Evolutionary conservation across 495 filamentous ascomycete genomes (phyloP).

Genomic region (Penicillium pancosmium): DNA sequence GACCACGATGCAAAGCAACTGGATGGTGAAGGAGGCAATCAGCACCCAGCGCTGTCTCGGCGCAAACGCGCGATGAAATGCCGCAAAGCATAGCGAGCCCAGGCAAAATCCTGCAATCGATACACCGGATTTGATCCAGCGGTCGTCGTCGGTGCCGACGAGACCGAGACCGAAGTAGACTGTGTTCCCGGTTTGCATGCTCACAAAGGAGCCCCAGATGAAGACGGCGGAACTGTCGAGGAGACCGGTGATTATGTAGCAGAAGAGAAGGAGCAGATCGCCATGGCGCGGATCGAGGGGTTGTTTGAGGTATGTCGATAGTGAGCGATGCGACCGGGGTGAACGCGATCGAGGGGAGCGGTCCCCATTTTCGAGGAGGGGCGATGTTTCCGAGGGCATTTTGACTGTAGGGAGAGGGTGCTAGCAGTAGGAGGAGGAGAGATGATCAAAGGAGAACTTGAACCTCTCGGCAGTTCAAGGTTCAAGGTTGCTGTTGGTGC

Average conservation of each 20-base stretch:
- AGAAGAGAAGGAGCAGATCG: slow-evolving; percentile 64
- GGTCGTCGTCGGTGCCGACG: slow-evolving; percentile 42
- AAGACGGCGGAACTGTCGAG: slow-evolving; percentile 72
- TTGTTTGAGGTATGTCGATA: not conserved
- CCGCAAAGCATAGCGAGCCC: slow-evolving; percentile 65
- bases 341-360: not conserved
- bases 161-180: slow-evolving; percentile 73
- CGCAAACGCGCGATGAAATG: slow-evolving; percentile 60
- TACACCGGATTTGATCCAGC: slow-evolving; percentile 65
- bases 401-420: not conserved
- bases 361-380: not conserved
- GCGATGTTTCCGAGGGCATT: not conserved
- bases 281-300: slow-evolving; percentile 54
- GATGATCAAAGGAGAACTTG: not conserved
- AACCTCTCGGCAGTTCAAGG: not conserved
- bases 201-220: slow-evolving; percentile 76
- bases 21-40: slow-evolving; percentile 59
- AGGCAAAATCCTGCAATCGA: slow-evolving; percentile 69
- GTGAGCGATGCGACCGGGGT: not conserved
- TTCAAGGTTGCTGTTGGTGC: no score
- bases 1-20: slow-evolving; percentile 52
- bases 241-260: slow-evolving; percentile 73
- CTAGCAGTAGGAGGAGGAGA: not conserved
- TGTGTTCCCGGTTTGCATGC: slow-evolving; percentile 83
- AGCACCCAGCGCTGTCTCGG: slow-evolving; percentile 62